Conservation (phyloP, 768 basidiomycete genomes). For the Boletus reticuloceps region DNA sequence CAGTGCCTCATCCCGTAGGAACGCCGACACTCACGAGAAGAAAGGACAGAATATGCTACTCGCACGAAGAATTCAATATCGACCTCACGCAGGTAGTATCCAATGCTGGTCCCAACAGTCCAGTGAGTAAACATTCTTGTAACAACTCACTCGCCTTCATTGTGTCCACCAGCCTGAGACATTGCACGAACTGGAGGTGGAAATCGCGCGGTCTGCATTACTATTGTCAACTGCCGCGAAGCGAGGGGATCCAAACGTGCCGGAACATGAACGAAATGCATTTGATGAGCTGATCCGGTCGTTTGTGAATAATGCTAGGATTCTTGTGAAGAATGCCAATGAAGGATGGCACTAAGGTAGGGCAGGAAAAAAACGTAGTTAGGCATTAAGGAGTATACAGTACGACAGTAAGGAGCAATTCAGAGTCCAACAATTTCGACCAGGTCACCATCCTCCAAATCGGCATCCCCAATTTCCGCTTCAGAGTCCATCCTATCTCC, state of each 20-base stretch:
- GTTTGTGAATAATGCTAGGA: constrained; percentile 90
- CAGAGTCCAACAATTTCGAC: constrained; percentile 69
- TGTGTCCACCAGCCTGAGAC: constrained; percentile 46
- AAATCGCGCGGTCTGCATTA: constrained; percentile 70
- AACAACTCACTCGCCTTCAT: constrained; percentile 1
- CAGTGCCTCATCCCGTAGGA: constrained; percentile 70
- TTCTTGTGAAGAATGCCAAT: constrained; percentile 75
- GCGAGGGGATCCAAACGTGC: constrained; percentile 56
- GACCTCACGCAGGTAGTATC: constrained; percentile 92
- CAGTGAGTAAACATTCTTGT: constrained; percentile 40
- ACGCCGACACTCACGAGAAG: constrained; percentile 56
- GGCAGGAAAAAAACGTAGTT: neutral
- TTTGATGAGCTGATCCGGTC: constrained; percentile 93
- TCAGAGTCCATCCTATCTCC: constrained; percentile 67
- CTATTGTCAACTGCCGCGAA: constrained; percentile 70
- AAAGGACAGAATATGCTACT: constrained; percentile 92
- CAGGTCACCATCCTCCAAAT: constrained; percentile 77
- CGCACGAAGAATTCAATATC: constrained; percentile 89
- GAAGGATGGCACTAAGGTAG: constrained; percentile 41
- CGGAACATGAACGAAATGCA: constrained; percentile 64
- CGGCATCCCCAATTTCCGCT: constrained; percentile 60
- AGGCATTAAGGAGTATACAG: constrained; percentile 12
- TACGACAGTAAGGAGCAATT: constrained; percentile 8
- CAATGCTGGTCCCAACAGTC: constrained; percentile 41
- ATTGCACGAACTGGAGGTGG: constrained; percentile 88